Percentiles rank a stretch among this genome's conserved stretches.
Evolutionary conservation across 164 flowering plant genomes (phyloP).

Genomic region (Nymphaea colorata): DNA sequence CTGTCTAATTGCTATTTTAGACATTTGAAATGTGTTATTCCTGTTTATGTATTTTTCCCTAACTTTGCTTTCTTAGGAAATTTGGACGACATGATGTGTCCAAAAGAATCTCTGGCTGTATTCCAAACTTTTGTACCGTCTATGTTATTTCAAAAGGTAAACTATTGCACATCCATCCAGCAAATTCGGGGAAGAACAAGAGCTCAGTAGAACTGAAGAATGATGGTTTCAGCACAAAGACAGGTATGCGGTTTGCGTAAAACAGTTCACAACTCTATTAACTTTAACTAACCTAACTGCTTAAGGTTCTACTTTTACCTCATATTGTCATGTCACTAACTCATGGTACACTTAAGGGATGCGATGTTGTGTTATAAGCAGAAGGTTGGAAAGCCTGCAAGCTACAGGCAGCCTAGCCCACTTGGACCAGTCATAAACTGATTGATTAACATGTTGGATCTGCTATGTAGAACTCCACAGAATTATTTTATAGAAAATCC

Average conservation of each 20-base stretch:
- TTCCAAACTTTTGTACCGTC: conserved; percentile 62
- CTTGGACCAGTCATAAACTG: too few relatives aligned
- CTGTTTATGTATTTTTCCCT: background rate
- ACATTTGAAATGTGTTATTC: background rate
- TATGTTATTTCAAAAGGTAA: conserved; percentile 67
- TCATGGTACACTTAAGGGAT: background rate
- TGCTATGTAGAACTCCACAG: too few relatives aligned
- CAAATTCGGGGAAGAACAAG: conserved; percentile 28
- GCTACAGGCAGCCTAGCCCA: too few relatives aligned
- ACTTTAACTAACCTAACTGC: conserved; percentile 24
- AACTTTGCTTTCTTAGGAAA: conserved; percentile 23
- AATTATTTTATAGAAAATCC: too few relatives aligned
- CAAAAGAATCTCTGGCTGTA: conserved; percentile 44
- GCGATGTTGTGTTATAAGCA: too few relatives aligned
- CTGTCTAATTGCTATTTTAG: background rate
- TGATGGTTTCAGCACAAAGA: conserved; percentile 7
- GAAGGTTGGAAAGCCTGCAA: too few relatives aligned
- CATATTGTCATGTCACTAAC: background rate
- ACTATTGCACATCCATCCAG: conserved; percentile 43
- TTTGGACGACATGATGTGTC: conserved; percentile 24
- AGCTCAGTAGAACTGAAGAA: conserved; percentile 24
- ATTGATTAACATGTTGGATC: too few relatives aligned
- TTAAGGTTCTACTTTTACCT: background rate
- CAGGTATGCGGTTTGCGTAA: conserved; percentile 15
- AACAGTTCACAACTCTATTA: conserved; percentile 16